phyloP scores from a whole-genome alignment of 192 early-diverging fungal genomes.

The Endogone sp. region DNA sequence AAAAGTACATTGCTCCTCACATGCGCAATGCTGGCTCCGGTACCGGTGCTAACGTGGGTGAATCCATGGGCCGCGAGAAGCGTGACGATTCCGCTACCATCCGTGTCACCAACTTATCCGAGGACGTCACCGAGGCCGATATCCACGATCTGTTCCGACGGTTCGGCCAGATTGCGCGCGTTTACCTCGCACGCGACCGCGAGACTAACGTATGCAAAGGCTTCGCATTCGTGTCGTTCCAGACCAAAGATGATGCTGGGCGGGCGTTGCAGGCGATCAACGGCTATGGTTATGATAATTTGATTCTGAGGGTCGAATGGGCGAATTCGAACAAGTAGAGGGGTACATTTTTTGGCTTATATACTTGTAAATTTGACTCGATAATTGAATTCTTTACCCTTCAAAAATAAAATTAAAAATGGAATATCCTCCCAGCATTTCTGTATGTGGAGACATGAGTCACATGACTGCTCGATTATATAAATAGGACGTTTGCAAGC shows the following conservation, averaged over 20 bases:
- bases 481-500: no score
- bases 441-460: no score
- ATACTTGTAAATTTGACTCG: no score
- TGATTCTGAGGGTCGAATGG: constrained; percentile 91
- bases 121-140: constrained; percentile 86
- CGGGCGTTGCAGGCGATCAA: constrained; percentile 81
- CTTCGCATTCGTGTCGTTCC: constrained; percentile 92
- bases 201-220: constrained; percentile 88
- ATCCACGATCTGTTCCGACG: constrained; percentile 83
- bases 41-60: constrained; percentile 27
- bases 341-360: neutral
- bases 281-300: constrained; percentile 94
- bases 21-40: constrained; percentile 61
- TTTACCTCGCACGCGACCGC: constrained; percentile 84
- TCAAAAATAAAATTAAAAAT: neutral
- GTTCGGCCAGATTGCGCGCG: constrained; percentile 81
- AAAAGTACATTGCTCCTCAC: constrained; percentile 86
- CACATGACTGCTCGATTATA: no score
- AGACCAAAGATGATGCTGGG: constrained; percentile 76
- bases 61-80: constrained; percentile 47
- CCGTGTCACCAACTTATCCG: constrained; percentile 95
- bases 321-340: constrained; percentile 25
- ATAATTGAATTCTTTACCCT: no score
- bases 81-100: constrained; percentile 71
- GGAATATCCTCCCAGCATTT: neutral